Percentiles rank a stretch among this genome's conserved stretches.
phyloP scores from a whole-genome alignment of 257 asterid species.

The Ajuga chamaepitys region DNA sequence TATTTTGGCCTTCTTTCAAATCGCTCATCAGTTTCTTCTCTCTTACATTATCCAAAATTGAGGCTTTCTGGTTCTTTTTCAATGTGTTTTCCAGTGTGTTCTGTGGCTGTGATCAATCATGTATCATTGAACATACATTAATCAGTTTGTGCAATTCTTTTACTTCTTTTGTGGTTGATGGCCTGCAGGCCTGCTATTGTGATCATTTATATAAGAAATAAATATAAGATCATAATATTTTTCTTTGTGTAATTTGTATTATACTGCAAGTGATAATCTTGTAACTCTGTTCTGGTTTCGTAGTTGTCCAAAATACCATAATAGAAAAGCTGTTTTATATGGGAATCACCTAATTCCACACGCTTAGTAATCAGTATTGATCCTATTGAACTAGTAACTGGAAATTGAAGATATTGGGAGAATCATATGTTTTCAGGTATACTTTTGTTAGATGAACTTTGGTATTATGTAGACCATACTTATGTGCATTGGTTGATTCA shows the following conservation, averaged over 20 bases:
- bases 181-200: neutral
- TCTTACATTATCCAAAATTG: conserved; percentile 2
- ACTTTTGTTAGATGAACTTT: neutral
- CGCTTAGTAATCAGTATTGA: neutral
- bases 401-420: neutral
- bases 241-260: neutral
- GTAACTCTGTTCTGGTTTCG: neutral
- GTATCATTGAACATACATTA: neutral
- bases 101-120: neutral
- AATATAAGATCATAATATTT: neutral
- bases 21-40: conserved; percentile 12
- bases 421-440: neutral
- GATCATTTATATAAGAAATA: neutral
- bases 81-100: neutral
- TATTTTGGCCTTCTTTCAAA: neutral
- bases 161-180: neutral
- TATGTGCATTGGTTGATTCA: conserved; percentile 9
- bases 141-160: neutral
- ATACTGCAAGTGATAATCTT: neutral
- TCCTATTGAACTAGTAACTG: neutral
- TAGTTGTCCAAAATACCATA: neutral
- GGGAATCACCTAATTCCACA: neutral
- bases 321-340: neutral
- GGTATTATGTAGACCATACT: neutral
- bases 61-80: neutral